These are phyloP conservation scores for Hypoxylon sp. DNA, from an alignment of 2,329 filamentous ascomycete species.

Conservation along the genomic window DNA sequence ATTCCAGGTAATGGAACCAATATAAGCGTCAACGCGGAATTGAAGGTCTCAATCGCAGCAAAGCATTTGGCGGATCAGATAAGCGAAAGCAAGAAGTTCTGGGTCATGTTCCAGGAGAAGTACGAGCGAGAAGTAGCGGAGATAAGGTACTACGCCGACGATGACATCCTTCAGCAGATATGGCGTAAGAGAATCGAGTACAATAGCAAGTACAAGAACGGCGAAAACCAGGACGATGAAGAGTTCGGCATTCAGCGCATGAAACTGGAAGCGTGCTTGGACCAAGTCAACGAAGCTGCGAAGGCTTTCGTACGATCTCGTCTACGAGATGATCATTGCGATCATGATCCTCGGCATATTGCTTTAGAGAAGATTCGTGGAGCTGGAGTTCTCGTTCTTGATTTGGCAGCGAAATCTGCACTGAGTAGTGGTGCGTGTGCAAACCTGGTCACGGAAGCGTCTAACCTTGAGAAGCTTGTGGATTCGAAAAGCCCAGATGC, in stretches of 20 bases:
- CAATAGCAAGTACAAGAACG: constrained; percentile 37
- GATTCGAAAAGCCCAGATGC: constrained; percentile 41
- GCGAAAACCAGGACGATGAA: constrained; percentile 38
- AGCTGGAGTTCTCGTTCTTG: constrained; percentile 42
- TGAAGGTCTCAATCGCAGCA: constrained; percentile 49
- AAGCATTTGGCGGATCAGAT: constrained; percentile 49
- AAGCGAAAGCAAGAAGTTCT: constrained; percentile 48
- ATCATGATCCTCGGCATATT: constrained; percentile 46
- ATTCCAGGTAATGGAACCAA: not conserved
- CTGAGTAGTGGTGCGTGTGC: constrained; percentile 46
- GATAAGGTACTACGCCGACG: constrained; percentile 47
- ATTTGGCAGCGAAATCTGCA: constrained; percentile 44
- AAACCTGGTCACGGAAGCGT: constrained; percentile 49
- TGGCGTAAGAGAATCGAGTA: constrained; percentile 50
- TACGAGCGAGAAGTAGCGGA: constrained; percentile 48
- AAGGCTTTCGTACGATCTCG: constrained; percentile 27
- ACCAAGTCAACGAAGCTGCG: constrained; percentile 46
- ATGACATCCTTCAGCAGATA: constrained; percentile 47
- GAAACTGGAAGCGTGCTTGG: constrained; percentile 49
- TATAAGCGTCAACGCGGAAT: constrained; percentile 41
- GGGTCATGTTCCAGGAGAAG: constrained; percentile 43
- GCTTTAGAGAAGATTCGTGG: constrained; percentile 48
- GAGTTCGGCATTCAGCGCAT: constrained; percentile 48
- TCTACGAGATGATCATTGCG: constrained; percentile 20
- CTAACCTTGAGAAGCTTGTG: constrained; percentile 49